Evolutionary conservation across 768 basidiomycete species (phyloP), one percentile per base, ranked within the genome.

Genomic region (Myochromella boudieri): DNA sequence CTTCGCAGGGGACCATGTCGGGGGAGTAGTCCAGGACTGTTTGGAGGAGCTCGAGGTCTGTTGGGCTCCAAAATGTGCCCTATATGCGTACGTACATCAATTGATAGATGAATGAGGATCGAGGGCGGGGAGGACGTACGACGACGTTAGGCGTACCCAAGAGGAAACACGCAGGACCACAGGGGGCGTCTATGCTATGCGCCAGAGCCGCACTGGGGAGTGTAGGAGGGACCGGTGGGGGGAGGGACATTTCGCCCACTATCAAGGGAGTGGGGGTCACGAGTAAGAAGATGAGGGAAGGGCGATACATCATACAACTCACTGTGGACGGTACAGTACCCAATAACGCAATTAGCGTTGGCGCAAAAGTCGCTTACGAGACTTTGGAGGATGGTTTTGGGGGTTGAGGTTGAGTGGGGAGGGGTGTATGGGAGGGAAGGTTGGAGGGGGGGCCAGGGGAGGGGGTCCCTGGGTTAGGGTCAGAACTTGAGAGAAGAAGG

Each of bases 261-360:
- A 43, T n/a, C 24, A 14, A n/a, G n/a, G n/a, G n/a, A n/a, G n/a
- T n/a, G n/a, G n/a, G n/a, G n/a, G n/a, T n/a, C n/a, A n/a, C n/a
- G n/a, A n/a, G n/a, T n/a, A n/a, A n/a, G n/a, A n/a, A n/a, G n/a
- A n/a, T n/a, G n/a, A n/a, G n/a, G n/a, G n/a, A n/a, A n/a, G n/a
- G n/a, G n/a, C n/a, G n/a, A n/a, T n/a, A n/a, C n/a, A n/a, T 1
- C n/a, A 2, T 11, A 26, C 18, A 46, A 47, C 73, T 33, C 60
- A 79, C 78, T 54, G 60, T 84, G 82, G 2, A 68, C 66, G 32
- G 60, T 54, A 54, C 82, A 85, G 48, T 75, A 76, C 2, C 72
- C 68, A 6, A 72, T 71, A 0, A 76, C 22, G 46, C 82, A 84
- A 42, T 70, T 78, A 18, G 74, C 47, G 42, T 76, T 81, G 4